Conservation (phyloP, 352 stramenopile species). For the Phytophthora pistaciae region DNA sequence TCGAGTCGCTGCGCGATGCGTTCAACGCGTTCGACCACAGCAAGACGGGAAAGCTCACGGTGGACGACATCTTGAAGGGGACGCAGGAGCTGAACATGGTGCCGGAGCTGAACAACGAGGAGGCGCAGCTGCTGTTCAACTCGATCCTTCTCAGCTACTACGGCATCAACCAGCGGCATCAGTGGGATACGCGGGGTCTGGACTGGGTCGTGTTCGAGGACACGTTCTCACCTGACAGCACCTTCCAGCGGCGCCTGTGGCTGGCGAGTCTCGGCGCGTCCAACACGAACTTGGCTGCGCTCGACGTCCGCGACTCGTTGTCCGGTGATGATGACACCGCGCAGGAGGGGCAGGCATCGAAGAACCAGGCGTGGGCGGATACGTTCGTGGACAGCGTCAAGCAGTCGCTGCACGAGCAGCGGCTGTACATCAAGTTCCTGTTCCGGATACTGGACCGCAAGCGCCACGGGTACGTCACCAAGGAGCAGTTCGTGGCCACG, state of each 20-base stretch:
- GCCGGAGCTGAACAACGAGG: slow-evolving; percentile 53
- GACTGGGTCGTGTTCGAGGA: slow-evolving; percentile 84
- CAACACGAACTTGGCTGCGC: slow-evolving; percentile 48
- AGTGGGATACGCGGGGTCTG: slow-evolving; percentile 55
- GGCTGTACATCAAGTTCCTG: slow-evolving; percentile 83
- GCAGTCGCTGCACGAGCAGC: slow-evolving; percentile 80
- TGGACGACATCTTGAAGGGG: slow-evolving; percentile 62
- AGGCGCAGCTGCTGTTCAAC: slow-evolving; percentile 63
- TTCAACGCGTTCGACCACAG: slow-evolving; percentile 66
- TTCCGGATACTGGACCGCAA: slow-evolving; percentile 84
- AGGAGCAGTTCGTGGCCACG: slow-evolving; percentile 74
- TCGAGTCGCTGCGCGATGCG: slow-evolving; percentile 57
- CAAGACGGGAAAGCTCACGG: slow-evolving; percentile 46
- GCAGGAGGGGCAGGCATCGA: slow-evolving; percentile 36
- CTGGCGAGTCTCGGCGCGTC: slow-evolving; percentile 71
- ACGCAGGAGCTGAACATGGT: slow-evolving; percentile 59
- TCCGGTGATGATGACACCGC: slow-evolving; percentile 44
- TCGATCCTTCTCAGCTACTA: slow-evolving; percentile 79
- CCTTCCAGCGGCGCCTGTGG: slow-evolving; percentile 66
- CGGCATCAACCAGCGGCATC: slow-evolving; percentile 50
- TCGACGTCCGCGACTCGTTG: slow-evolving; percentile 32
- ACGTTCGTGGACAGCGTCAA: slow-evolving; percentile 77
- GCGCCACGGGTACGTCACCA: slow-evolving; percentile 66
- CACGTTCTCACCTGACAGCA: slow-evolving; percentile 79
- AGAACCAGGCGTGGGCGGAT: slow-evolving; percentile 68